Base-by-base conservation (phyloP, 2,329 filamentous ascomycete genomes). In the Atkinsonella hypoxylon region DNA sequence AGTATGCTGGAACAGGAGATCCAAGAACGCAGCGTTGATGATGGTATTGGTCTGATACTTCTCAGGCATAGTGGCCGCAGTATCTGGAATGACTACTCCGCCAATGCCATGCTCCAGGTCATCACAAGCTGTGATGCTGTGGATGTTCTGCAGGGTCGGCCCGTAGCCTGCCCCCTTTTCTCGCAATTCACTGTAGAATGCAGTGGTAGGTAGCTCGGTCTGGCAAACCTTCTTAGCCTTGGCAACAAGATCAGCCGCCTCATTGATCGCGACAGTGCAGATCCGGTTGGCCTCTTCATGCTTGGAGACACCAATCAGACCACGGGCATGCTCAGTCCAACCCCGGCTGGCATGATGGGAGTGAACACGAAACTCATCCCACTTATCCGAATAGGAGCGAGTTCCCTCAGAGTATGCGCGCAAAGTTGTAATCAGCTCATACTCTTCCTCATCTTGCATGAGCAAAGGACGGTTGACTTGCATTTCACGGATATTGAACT, bases 301-400 rank as follows among this genome's bases (percentile, higher is more conserved):
- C 39, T 32, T 48, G 26, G 47, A 48, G n/a, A 74, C 67, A 6
- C 68, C 62, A 10, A 81, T 66, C 2, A 77, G 64, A n/a, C 76
- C 76, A 47, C 71, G 68, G 59, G 78, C 81, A 57, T 83, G 74
- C 57, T 82, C 75, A 0, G 72, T 72, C 79, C 79, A 82, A 11
- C 74, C 73, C 40, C 74, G 68, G 12, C 62, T 68, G 13, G 69
- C 67, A 0, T 70, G 70, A 70, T 71, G 79, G 0, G 78, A 79
- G 44, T 70, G 76, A 26, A 82, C 75, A 1, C 69, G 63, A 62
- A 82, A 82, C 57, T 78, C 75, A 46, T 77, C 69, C 76, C 76
- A 79, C 2, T 63, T 59, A 32, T 73, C 71, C 0, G 71, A 72
- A 15, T 64, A 60, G 0, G 58, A 58, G 1, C 57, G 54, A 0